Evolutionary conservation across 2,329 filamentous ascomycete species (phyloP).

Genomic region (Corniculantispora saksenae): DNA sequence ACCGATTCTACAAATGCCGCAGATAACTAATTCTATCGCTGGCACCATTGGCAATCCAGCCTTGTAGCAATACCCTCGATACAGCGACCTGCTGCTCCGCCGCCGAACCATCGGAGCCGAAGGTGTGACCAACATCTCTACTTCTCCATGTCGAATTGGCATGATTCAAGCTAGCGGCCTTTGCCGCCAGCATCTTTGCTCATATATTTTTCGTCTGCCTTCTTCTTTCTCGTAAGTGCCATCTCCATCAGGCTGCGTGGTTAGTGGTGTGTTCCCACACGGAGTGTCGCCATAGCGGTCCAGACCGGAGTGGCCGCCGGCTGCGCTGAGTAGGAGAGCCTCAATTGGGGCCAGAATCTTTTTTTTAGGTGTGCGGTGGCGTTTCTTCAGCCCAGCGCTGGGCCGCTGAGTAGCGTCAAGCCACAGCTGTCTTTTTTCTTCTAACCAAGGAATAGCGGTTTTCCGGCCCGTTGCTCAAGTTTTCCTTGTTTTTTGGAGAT

Average conservation of each 20-base stretch:
- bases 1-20: neutral
- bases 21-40: too few relatives aligned
- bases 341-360: neutral
- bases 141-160: neutral
- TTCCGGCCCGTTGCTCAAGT: too few relatives aligned
- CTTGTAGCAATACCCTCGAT: too few relatives aligned
- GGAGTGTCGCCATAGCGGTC: neutral
- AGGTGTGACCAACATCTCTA: too few relatives aligned
- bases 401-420: neutral
- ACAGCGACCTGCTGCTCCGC: neutral
- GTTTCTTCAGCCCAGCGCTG: neutral
- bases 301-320: neutral
- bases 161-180: neutral
- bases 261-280: neutral
- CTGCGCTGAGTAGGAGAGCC: neutral
- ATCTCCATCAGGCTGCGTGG: neutral
- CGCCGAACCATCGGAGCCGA: neutral
- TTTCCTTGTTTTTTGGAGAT: neutral
- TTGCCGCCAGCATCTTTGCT: neutral
- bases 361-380: constrained; percentile 5
- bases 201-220: neutral
- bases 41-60: too few relatives aligned
- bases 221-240: neutral
- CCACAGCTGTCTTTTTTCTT: neutral
- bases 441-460: neutral